Conservation (phyloP, 805 yeast genomes). For the Kluyveromyces aestuarii region DNA sequence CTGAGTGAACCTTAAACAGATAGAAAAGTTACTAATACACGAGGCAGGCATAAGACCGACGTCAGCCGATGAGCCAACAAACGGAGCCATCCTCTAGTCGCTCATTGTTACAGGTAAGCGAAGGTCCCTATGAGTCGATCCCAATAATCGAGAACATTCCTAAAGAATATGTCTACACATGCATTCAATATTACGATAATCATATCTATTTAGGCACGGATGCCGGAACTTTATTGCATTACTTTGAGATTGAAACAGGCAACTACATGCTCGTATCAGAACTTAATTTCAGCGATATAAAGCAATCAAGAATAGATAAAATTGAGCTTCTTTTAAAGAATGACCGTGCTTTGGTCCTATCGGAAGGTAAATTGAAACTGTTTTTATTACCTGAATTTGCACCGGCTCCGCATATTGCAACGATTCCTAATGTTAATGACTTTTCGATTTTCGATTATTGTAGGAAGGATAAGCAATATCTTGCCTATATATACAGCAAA, state of each 20-base stretch:
- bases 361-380: conserved; percentile 10
- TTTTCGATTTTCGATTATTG: conserved; percentile 12
- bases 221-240: conserved; percentile 26
- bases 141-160: conserved; percentile 22
- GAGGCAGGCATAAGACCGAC: background rate
- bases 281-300: conserved; percentile 16
- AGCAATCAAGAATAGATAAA: conserved; percentile 13
- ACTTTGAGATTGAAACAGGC: conserved; percentile 25
- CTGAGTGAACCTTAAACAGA: too few relatives aligned
- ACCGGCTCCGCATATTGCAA: conserved; percentile 21
- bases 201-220: conserved; percentile 26
- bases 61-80: background rate
- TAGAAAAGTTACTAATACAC: too few relatives aligned
- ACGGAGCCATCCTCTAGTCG: background rate
- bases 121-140: background rate
- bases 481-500: conserved; percentile 8
- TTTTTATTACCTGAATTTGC: conserved; percentile 29
- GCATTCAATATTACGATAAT: conserved; percentile 22
- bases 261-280: conserved; percentile 26
- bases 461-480: conserved; percentile 10
- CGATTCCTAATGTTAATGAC: conserved; percentile 13
- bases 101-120: background rate
- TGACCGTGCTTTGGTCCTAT: conserved; percentile 24
- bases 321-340: conserved; percentile 21
- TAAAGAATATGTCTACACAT: conserved; percentile 14